Evolutionary conservation across 2,329 filamentous ascomycete genomes (phyloP).

Genomic region (Pseudogymnoascus sp.): DNA sequence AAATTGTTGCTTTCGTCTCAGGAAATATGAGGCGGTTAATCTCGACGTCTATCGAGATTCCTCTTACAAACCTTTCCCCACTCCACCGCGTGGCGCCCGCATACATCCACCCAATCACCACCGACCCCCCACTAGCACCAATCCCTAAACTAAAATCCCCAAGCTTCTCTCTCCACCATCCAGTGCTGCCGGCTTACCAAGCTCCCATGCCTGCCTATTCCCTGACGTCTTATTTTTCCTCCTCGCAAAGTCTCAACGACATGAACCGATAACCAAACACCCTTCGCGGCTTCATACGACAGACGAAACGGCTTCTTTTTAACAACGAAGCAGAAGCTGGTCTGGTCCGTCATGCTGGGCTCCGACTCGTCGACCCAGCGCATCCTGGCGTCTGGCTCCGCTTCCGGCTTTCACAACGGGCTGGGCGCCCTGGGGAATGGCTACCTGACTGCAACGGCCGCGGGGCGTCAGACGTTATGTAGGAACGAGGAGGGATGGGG

Average conservation of each 20-base stretch:
- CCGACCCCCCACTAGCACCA: not conserved
- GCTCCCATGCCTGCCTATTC: slow-evolving; percentile 3
- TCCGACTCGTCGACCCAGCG: slow-evolving; percentile 18
- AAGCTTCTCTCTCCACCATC: slow-evolving; percentile 6
- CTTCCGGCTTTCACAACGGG: slow-evolving; percentile 46
- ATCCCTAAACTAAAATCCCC: slow-evolving; percentile 1
- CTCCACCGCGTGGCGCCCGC: slow-evolving; percentile 1
- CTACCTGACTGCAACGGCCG: slow-evolving; percentile 45
- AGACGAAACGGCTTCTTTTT: not conserved
- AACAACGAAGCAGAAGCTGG: not conserved
- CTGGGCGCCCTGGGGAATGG: slow-evolving; percentile 43
- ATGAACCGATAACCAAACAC: not conserved
- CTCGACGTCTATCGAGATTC: not conserved
- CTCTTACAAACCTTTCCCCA: slow-evolving; percentile 3
- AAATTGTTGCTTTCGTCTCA: not conserved
- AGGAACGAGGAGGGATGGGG: slow-evolving; percentile 92
- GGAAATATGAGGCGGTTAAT: not conserved
- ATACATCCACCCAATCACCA: not conserved
- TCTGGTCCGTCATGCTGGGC: slow-evolving; percentile 15
- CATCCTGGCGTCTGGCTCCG: slow-evolving; percentile 45
- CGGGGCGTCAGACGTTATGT: slow-evolving; percentile 60
- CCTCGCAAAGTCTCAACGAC: not conserved
- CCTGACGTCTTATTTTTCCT: slow-evolving; percentile 7
- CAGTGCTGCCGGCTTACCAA: slow-evolving; percentile 6
- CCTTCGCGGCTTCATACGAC: not conserved